Evolutionary conservation across 2,329 filamentous ascomycete species (phyloP).

Genomic region (Fusarium brevicatenulatum): DNA sequence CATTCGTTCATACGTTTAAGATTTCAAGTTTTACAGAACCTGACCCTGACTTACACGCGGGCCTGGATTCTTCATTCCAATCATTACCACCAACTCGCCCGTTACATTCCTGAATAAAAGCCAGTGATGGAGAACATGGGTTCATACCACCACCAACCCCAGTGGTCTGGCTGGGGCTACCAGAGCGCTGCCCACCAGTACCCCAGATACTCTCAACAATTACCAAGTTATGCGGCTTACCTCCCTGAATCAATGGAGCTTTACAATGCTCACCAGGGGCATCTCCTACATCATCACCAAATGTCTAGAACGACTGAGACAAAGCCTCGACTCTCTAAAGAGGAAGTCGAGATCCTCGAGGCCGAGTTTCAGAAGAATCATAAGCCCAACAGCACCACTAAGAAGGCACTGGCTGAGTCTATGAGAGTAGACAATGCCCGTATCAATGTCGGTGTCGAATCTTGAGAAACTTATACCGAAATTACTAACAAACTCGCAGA

Average conservation of each 20-base stretch:
- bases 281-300: slow-evolving; percentile 51
- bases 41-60: slow-evolving; percentile 16
- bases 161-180: slow-evolving; percentile 52
- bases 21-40: background rate
- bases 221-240: slow-evolving; percentile 50
- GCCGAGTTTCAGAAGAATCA: slow-evolving; percentile 71
- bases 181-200: slow-evolving; percentile 45
- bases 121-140: slow-evolving; percentile 47
- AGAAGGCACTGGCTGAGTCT: slow-evolving; percentile 68
- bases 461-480: background rate
- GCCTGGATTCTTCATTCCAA: slow-evolving; percentile 33
- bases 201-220: slow-evolving; percentile 47
- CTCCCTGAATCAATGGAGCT: slow-evolving; percentile 53
- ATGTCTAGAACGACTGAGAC: slow-evolving; percentile 57
- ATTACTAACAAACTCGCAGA: slow-evolving; percentile 58
- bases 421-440: slow-evolving; percentile 71
- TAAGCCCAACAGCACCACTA: slow-evolving; percentile 70
- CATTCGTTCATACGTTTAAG: slow-evolving; percentile 26
- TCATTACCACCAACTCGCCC: slow-evolving; percentile 20
- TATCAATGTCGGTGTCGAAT: slow-evolving; percentile 64
- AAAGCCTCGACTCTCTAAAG: slow-evolving; percentile 66
- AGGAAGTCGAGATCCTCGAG: slow-evolving; percentile 68
- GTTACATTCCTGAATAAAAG: slow-evolving; percentile 25
- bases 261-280: slow-evolving; percentile 51
- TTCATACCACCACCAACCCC: slow-evolving; percentile 48